Conservation (phyloP, 2,329 filamentous ascomycete species). For the Dothidotthia symphoricarpi region DNA sequence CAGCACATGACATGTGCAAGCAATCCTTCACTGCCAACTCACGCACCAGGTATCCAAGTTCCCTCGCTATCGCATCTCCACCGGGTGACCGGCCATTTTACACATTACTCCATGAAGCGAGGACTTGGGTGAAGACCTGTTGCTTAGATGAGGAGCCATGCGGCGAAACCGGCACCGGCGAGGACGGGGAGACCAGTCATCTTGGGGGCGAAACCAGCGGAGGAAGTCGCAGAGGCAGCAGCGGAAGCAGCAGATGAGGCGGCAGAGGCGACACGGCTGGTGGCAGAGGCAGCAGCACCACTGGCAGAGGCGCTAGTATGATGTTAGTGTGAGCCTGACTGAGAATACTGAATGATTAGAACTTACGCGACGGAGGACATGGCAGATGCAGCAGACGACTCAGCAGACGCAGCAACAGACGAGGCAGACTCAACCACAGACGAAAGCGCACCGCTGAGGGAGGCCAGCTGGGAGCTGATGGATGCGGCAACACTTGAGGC, state of each 20-base stretch:
- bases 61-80: slow-evolving; percentile 11
- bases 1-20: slow-evolving; percentile 12
- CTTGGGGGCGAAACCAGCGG: slow-evolving; percentile 28
- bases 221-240: slow-evolving; percentile 6
- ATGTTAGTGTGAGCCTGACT: no score
- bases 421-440: slow-evolving; percentile 9
- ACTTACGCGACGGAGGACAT: slow-evolving; percentile 8
- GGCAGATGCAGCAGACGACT: slow-evolving; percentile 4
- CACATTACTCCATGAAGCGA: slow-evolving; percentile 32
- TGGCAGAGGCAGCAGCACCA: slow-evolving; percentile 5
- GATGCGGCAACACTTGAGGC: slow-evolving; percentile 15
- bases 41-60: slow-evolving; percentile 26
- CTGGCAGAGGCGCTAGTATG: slow-evolving; percentile 12
- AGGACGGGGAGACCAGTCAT: slow-evolving; percentile 39
- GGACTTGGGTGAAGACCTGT: slow-evolving; percentile 16
- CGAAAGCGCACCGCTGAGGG: slow-evolving; percentile 3
- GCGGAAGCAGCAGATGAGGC: slow-evolving; percentile 15
- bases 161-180: slow-evolving; percentile 39
- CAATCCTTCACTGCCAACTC: slow-evolving; percentile 12
- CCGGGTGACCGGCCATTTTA: slow-evolving; percentile 25
- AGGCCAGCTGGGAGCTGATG: slow-evolving; percentile 11
- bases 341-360: no score
- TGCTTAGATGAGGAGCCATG: slow-evolving; percentile 41
- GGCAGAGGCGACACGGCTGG: slow-evolving; percentile 11
- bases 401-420: slow-evolving; percentile 13